These are phyloP conservation scores for Aspergillus vadensis DNA, from an alignment of 2,329 filamentous ascomycete species.

Conservation along the genomic window DNA sequence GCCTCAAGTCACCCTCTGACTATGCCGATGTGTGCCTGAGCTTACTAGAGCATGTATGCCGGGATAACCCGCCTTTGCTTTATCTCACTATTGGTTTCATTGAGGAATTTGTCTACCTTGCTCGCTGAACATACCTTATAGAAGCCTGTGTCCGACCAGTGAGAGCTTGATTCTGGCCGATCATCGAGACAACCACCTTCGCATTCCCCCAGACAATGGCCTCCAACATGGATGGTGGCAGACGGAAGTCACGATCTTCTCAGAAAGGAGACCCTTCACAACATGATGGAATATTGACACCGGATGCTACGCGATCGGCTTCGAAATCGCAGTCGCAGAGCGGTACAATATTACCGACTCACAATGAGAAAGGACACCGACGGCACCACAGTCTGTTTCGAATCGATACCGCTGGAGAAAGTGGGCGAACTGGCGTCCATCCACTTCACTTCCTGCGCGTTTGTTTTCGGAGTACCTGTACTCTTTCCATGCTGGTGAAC, in stretches of 20 bases:
- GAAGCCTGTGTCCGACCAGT: background rate
- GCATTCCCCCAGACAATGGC: background rate
- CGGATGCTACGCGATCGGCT: slow-evolving; percentile 18
- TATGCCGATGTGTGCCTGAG: background rate
- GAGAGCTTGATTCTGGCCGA: background rate
- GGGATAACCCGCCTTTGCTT: background rate
- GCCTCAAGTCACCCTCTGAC: background rate
- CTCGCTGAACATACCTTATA: background rate
- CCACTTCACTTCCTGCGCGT: slow-evolving; percentile 65
- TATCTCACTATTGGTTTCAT: background rate
- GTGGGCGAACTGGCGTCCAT: slow-evolving; percentile 67
- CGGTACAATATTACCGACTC: slow-evolving; percentile 29
- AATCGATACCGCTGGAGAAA: slow-evolving; percentile 59
- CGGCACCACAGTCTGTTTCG: slow-evolving; percentile 33
- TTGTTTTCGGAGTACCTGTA: slow-evolving; percentile 64
- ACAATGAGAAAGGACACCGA: slow-evolving; percentile 22
- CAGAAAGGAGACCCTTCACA: slow-evolving; percentile 11
- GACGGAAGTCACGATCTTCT: slow-evolving; percentile 6
- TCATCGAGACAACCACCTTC: background rate
- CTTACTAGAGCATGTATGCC: background rate
- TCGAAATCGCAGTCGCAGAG: slow-evolving; percentile 15
- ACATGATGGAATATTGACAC: slow-evolving; percentile 9
- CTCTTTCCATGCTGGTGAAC: slow-evolving; percentile 66
- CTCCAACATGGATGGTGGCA: background rate
- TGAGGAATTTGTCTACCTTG: background rate